Evolutionary conservation across 139 green algal genomes (phyloP), one percentile per base, ranked within the genome.

Genomic region (Auxenochlorella pyrenoidosa): DNA sequence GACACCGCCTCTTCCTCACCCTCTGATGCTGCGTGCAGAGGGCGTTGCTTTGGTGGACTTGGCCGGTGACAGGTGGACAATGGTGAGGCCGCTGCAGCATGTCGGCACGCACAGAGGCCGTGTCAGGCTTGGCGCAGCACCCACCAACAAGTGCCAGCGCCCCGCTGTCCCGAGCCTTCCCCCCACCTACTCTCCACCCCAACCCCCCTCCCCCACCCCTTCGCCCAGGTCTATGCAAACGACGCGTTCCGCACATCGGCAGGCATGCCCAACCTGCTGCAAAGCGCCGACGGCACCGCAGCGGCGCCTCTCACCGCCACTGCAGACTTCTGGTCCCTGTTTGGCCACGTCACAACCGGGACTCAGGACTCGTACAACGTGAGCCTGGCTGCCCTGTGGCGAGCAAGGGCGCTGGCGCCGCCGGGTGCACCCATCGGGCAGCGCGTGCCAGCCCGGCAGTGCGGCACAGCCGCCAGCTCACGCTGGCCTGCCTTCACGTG

Each of bases 11-110:
- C n/a, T 41, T 12, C 68, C 22, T 44, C 19, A 32, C 68, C 12
- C 30, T 22, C 5, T 38, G 66, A 21, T 18, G 66, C 26, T 5
- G 68, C 12, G 12, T 96, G 51, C 89, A 97, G 38, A 86, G 89
- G 13, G 91, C 91, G 5, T 98, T 82, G 93, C 97, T 80, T 73
- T 98, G 63, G 71, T 91, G 36, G 92, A 97, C 88, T 84, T 94
- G 63, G 89, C 89, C 32, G 41, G 84, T n/a, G 60, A 40, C 24
- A 58, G 51, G 2, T 97, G 95, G 94, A 87, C 85, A 73, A 90
- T 98, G 32, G 71, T 96, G 63, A 63, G 54, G 15, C 54, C 2
- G 54, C 54, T 4, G 54, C 12, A 63, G 54, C 54, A 4, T 63
- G 54, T 2, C 54, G 16, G 54, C 54, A 24, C 10, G 54, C 16